These are phyloP conservation scores for Phytopythium montanum DNA, from an alignment of 352 stramenopile species.

Conservation along the genomic window DNA sequence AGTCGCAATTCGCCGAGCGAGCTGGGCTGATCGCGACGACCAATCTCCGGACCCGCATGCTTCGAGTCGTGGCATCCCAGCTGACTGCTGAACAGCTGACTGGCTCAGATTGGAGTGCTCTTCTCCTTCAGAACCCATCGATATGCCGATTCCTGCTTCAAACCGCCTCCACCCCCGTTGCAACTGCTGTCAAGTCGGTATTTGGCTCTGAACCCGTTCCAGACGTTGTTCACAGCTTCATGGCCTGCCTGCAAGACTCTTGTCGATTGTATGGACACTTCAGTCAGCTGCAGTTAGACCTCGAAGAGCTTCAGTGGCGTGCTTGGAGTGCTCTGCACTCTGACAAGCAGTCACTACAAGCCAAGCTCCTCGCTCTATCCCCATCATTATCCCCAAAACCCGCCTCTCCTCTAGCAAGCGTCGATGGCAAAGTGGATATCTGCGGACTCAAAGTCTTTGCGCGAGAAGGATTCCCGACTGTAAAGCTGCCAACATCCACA, in stretches of 20 bases:
- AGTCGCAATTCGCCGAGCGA: no score
- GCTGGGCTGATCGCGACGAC: neutral
- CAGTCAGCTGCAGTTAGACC: conserved; percentile 8
- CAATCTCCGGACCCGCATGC: conserved; percentile 16
- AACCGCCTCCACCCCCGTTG: conserved; percentile 17
- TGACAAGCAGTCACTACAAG: neutral
- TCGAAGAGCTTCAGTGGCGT: conserved; percentile 33
- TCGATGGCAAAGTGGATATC: conserved; percentile 75
- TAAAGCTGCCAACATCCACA: conserved; percentile 41
- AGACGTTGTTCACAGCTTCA: neutral
- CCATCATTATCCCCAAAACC: neutral
- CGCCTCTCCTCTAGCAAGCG: conserved; percentile 30
- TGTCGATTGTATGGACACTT: neutral
- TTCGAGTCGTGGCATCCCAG: conserved; percentile 21
- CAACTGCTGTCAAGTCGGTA: conserved; percentile 8
- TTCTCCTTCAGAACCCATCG: conserved; percentile 8
- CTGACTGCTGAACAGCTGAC: neutral
- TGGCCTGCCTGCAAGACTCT: neutral
- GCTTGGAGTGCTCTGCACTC: neutral
- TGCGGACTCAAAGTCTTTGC: conserved; percentile 48
- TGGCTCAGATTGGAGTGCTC: neutral
- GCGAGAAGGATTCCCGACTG: conserved; percentile 77
- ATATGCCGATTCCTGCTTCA: conserved; percentile 18
- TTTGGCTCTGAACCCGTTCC: conserved; percentile 6
- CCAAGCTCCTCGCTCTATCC: neutral